These are phyloP conservation scores for Trametes cinnabarina DNA, from an alignment of 768 basidiomycete genomes.

Conservation along the genomic window DNA sequence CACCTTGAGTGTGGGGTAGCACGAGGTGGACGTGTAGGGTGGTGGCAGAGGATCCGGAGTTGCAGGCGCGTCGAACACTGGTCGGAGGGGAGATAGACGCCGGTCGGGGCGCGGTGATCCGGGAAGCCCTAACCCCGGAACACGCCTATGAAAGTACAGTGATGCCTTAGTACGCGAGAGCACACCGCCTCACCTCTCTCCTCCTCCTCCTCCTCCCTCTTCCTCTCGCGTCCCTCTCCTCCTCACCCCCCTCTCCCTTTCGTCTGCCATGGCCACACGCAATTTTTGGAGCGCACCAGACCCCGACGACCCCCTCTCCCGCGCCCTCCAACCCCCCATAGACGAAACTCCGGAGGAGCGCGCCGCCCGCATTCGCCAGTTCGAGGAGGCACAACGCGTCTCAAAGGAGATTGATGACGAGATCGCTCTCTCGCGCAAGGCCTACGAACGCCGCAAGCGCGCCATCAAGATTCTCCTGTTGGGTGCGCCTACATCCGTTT, in stretches of 20 bases:
- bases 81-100: too few relatives aligned
- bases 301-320: slow-evolving; percentile 35
- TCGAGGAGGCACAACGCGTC: slow-evolving; percentile 42
- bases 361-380: slow-evolving; percentile 31
- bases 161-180: too few relatives aligned
- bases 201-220: not conserved
- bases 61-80: too few relatives aligned
- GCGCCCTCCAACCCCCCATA: slow-evolving; percentile 32
- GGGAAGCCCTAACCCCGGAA: too few relatives aligned
- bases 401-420: slow-evolving; percentile 50
- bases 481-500: too few relatives aligned
- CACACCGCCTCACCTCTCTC: not conserved
- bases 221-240: not conserved
- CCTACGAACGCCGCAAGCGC: slow-evolving; percentile 47
- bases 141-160: too few relatives aligned
- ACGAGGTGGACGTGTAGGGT: too few relatives aligned
- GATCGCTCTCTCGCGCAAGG: slow-evolving; percentile 44
- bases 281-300: slow-evolving; percentile 12
- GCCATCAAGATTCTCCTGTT: slow-evolving; percentile 55
- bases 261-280: slow-evolving; percentile 1
- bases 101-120: too few relatives aligned
- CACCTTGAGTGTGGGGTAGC: too few relatives aligned
- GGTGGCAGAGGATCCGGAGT: too few relatives aligned
- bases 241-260: not conserved
- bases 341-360: slow-evolving; percentile 40